phyloP scores from a whole-genome alignment of 208 protist species.

The Angomonas deanei region DNA sequence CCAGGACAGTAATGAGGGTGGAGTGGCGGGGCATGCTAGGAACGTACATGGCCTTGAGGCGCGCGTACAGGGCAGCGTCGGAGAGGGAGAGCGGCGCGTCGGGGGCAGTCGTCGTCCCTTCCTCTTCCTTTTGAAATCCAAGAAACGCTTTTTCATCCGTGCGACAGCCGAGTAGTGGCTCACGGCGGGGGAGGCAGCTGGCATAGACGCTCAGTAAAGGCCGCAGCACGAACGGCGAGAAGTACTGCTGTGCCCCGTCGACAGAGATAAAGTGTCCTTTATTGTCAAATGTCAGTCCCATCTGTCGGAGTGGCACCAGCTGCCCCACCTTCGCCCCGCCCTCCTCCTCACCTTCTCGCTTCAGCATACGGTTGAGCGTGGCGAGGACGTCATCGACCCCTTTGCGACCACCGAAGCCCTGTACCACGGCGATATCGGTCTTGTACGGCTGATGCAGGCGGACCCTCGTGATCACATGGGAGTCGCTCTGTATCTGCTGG shows the following conservation, averaged over 20 bases:
- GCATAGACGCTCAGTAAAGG: constrained; percentile 72
- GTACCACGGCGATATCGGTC: constrained; percentile 15
- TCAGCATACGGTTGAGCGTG: constrained; percentile 24
- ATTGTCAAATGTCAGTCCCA: neutral
- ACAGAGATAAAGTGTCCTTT: neutral
- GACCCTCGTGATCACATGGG: constrained; percentile 76
- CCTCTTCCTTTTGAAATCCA: neutral
- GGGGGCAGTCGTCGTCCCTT: neutral
- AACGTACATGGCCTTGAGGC: constrained; percentile 17
- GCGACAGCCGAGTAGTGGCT: constrained; percentile 42
- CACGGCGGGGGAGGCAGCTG: constrained; percentile 67
- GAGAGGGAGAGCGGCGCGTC: neutral
- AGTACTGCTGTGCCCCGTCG: constrained; percentile 8
- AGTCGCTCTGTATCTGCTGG: constrained; percentile 33
- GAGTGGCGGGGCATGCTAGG: constrained; percentile 69
- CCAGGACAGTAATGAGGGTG: constrained; percentile 68
- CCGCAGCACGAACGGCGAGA: constrained; percentile 47
- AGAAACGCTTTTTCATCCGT: constrained; percentile 7
- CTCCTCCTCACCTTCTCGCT: neutral
- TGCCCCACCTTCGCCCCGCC: neutral
- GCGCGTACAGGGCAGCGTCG: constrained; percentile 10
- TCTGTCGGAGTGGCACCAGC: neutral
- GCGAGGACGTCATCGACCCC: constrained; percentile 46
- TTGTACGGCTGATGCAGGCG: constrained; percentile 27
- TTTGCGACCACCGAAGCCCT: constrained; percentile 45